phyloP scores from a whole-genome alignment of 1,284 basidiomycete species.

The Schizopora paradoxa region DNA sequence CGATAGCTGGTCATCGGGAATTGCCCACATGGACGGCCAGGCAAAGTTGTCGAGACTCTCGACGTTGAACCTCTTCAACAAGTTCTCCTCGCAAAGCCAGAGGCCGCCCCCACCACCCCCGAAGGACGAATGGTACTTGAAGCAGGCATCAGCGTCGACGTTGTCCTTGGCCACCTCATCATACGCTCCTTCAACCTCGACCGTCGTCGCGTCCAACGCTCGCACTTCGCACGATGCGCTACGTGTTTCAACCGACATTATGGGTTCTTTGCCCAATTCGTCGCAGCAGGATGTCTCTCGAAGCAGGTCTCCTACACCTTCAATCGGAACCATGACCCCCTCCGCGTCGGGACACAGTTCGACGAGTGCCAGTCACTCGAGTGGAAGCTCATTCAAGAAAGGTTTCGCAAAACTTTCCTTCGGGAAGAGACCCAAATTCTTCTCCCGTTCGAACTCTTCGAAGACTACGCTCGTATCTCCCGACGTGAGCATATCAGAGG shows the following conservation, averaged over 20 bases:
- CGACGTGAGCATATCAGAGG: slow-evolving; percentile 6
- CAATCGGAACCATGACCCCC: slow-evolving; percentile 4
- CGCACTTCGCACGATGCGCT: slow-evolving; percentile 14
- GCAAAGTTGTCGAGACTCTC: slow-evolving; percentile 44
- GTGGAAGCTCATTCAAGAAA: slow-evolving; percentile 15
- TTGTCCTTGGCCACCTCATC: slow-evolving; percentile 21
- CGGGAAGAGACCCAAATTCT: slow-evolving; percentile 13
- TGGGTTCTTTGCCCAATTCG: slow-evolving; percentile 5
- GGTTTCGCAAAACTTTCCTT: slow-evolving; percentile 19
- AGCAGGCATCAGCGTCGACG: slow-evolving; percentile 14
- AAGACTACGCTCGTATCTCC: slow-evolving; percentile 9
- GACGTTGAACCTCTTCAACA: slow-evolving; percentile 52
- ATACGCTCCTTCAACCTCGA: slow-evolving; percentile 35
- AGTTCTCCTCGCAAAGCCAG: slow-evolving; percentile 36
- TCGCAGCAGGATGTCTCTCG: slow-evolving; percentile 14
- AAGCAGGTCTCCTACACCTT: slow-evolving; percentile 9
- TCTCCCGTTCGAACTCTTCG: slow-evolving; percentile 14
- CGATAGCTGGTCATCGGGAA: slow-evolving; percentile 13
- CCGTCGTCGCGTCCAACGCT: slow-evolving; percentile 39
- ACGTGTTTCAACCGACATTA: too few relatives aligned
- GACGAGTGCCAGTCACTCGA: background rate
- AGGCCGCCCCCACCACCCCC: slow-evolving; percentile 56
- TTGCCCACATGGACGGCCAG: slow-evolving; percentile 12
- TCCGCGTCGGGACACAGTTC: slow-evolving; percentile 1
- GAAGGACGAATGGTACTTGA: slow-evolving; percentile 51